Conservation (phyloP, 495 filamentous ascomycete genomes). For the Apodospora peruviana region DNA sequence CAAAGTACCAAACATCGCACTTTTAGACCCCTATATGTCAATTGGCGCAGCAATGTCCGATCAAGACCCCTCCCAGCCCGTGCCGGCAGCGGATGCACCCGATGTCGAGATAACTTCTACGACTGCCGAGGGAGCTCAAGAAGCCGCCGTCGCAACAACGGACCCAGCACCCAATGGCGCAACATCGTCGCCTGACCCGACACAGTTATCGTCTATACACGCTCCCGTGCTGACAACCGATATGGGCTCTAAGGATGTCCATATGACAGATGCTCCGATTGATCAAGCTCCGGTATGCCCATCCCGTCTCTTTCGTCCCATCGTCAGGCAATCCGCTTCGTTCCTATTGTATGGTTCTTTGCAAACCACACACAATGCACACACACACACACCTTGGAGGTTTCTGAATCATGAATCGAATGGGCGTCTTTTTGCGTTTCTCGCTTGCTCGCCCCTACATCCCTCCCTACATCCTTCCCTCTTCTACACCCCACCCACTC, state of each 20-base stretch:
- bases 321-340: neutral
- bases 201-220: neutral
- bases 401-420: constrained; percentile 1
- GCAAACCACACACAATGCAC: neutral
- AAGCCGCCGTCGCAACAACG: neutral
- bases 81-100: neutral
- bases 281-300: neutral
- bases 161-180: neutral
- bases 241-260: neutral
- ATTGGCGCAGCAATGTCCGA: neutral
- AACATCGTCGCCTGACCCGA: neutral
- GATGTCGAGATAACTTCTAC: neutral
- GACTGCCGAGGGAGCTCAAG: neutral
- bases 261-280: constrained; percentile 1
- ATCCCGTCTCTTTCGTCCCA: neutral
- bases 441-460: too few species aligned
- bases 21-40: too few species aligned
- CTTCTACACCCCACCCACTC: too few species aligned
- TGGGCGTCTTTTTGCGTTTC: too few species aligned
- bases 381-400: neutral
- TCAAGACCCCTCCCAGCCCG: neutral
- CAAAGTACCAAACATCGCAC: too few species aligned
- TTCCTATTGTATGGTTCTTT: neutral
- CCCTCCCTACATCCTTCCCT: too few species aligned
- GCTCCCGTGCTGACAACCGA: neutral